Percentiles rank a stretch among this genome's conserved stretches.
These are phyloP conservation scores for Pichia sp. DNA, from an alignment of 1,139 yeast species.

Conservation along the genomic window DNA sequence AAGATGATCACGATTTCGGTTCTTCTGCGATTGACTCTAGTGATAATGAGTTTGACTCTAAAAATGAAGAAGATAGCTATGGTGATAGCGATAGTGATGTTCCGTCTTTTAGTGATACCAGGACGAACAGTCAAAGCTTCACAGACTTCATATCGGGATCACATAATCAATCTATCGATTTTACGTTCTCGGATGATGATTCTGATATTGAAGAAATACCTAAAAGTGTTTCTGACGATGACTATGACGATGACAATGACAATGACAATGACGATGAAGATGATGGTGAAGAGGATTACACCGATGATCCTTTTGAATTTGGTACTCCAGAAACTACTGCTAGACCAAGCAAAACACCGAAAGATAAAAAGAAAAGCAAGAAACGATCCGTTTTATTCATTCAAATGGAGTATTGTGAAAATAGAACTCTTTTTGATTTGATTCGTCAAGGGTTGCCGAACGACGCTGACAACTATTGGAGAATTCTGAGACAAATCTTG, in stretches of 20 bases:
- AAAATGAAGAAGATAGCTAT: constrained; percentile 26
- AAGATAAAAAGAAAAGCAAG: constrained; percentile 20
- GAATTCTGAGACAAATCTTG: constrained; percentile 77
- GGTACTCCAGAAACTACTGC: constrained; percentile 14
- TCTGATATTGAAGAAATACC: constrained; percentile 29
- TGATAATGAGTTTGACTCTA: constrained; percentile 27
- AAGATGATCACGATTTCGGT: constrained; percentile 46
- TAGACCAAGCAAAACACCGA: constrained; percentile 6
- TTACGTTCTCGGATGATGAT: constrained; percentile 44
- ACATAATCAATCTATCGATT: constrained; percentile 55
- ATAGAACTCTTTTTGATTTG: constrained; percentile 78
- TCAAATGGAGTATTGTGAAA: constrained; percentile 98
- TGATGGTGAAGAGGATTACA: background rate
- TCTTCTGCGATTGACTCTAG: constrained; percentile 30
- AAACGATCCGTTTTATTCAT: constrained; percentile 60
- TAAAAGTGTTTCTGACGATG: constrained; percentile 22
- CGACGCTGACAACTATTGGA: constrained; percentile 80
- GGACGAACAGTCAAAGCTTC: constrained; percentile 32
- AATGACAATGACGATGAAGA: constrained; percentile 3
- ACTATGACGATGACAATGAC: constrained; percentile 13
- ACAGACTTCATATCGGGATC: constrained; percentile 68
- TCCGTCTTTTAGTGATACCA: constrained; percentile 22
- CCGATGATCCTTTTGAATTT: constrained; percentile 19
- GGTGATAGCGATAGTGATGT: constrained; percentile 25
- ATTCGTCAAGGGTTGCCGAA: constrained; percentile 70